Base-by-base conservation (phyloP, 441 rosid genomes). In the Viola pubescens region DNA sequence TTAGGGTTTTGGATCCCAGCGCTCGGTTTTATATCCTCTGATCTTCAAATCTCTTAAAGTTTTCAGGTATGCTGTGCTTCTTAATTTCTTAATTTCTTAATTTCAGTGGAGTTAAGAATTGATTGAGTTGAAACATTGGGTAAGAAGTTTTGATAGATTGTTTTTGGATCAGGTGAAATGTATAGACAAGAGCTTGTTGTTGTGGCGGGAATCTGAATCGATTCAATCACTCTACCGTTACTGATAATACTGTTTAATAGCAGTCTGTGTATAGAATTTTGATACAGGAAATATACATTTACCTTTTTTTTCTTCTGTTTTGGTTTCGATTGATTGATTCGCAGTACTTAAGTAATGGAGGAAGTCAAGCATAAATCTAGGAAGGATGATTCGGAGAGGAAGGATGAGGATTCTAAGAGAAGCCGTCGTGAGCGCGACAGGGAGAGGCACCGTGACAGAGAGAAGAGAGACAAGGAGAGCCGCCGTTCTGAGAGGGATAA, bases 391-490 rank as follows among this genome's bases (percentile, higher is more conserved):
- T 68, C 60, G 4, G 77, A 67, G 11, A 76, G 56, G 68, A 81
- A 75, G 77, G 85, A 72, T n/a, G 78, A 66, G 38, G 72, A 61
- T 57, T 9, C 46, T 1, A 80, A 78, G 68, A 77, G 70, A 59
- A 81, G 64, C 47, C 81, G 72, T 40, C 81, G 84, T 37, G 85
- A 75, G 5, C 78, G 46, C 10, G 54, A 75, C 14, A 65, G 65
- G 16, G 72, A 68, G 63, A 69, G 73, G 75, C 69, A 57, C 9
- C 57, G 67, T 5, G 67, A 52, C 52, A 62, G 73, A 56, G 83
- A 76, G 66, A 81, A 77, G 73, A 64, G 70, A 34, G 76, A 70
- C 12, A 73, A 76, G 1, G 77, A 76, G 61, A 70, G 79, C 34
- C 73, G 70, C 19, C 82, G 59, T 60, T 61, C 61, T 1, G 77